A percentile compares a stretch with the other conserved stretches of the same genome.
Conservation (phyloP, 2,329 filamentous ascomycete genomes). For the Colletotrichum siamense region DNA sequence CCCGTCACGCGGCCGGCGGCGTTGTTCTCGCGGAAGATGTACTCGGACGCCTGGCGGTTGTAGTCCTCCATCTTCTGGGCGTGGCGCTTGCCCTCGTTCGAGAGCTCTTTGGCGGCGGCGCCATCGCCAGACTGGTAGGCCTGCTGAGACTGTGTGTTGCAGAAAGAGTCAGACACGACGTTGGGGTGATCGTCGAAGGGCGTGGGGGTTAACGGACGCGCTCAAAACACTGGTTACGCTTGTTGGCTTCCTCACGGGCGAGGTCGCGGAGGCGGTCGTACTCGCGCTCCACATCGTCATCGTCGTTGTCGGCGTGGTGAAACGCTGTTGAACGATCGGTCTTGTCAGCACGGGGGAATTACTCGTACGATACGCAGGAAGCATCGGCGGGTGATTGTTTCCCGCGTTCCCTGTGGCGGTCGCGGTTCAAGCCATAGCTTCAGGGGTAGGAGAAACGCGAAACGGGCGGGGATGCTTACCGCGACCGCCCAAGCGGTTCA, state of each 20-base stretch:
- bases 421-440: neutral
- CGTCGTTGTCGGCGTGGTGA: slow-evolving; percentile 70
- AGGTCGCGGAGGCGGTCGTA: slow-evolving; percentile 90
- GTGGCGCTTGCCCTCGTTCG: slow-evolving; percentile 84
- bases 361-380: neutral
- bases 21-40: slow-evolving; percentile 96
- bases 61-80: slow-evolving; percentile 84
- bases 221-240: slow-evolving; percentile 80
- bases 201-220: slow-evolving; percentile 51
- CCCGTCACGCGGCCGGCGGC: slow-evolving; percentile 72
- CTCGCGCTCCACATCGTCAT: slow-evolving; percentile 76
- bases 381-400: neutral
- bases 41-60: slow-evolving; percentile 90
- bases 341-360: neutral
- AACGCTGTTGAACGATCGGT: slow-evolving; percentile 62
- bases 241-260: slow-evolving; percentile 79
- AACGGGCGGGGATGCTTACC: slow-evolving; percentile 12
- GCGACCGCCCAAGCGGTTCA: slow-evolving; percentile 24
- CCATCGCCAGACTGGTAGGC: slow-evolving; percentile 88
- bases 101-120: slow-evolving; percentile 80
- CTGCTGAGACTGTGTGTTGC: slow-evolving; percentile 65
- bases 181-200: neutral
- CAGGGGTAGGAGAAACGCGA: neutral
- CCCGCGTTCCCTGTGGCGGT: neutral
- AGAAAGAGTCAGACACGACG: neutral